Base-by-base conservation (phyloP, 1,139 yeast species). In the Arxiozyma telluris region DNA sequence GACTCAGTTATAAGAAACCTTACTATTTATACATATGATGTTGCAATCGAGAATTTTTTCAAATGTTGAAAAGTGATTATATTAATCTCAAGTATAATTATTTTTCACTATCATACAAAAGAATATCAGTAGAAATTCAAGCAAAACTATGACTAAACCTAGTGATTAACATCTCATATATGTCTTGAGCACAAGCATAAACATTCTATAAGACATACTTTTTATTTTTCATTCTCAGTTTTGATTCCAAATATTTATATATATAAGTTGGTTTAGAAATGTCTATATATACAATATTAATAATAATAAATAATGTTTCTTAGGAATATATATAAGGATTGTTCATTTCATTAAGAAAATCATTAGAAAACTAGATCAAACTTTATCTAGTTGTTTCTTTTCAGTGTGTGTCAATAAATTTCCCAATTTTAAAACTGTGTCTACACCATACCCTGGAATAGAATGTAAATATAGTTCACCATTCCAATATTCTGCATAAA, bases 401-500 rank as follows among this genome's bases (percentile, higher is more conserved):
- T 81, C 83, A 50, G 81, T 79, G 61, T 82, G 81, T 61, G 79
- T 77, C 43, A 96, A 96, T 55, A 89, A 76, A 64, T 89, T 87
- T 41, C 90, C 85, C 57, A 91, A 74, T 27, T 85, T 81, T 64
- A 93, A 72, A 57, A 85, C 84, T 0, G 94, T 90, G 66, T 91
- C 98, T 50, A 94, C 82, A 3, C 98, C 98, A 62, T 85, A 88
- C 1, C 96, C 97, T 59, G 88, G 93, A 50, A 91, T 73, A 0
- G 95, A 84, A 63, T 85, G 86, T 77, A 91, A 80, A 60, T 82
- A 84, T 52, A 91, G 71, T 52, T 84, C 85, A 5, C 98, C 97
- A 63, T 90, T 93, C 98, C 98, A 91, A 69, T 91, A 91, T 62
- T 91, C 97, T 0, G 96, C 91, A 66, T 91, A 91, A 0, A 91